A percentile compares a stretch with the other conserved stretches of the same genome.
Conservation (phyloP, 495 filamentous ascomycete genomes). For the Pseudevernia furfuracea region DNA sequence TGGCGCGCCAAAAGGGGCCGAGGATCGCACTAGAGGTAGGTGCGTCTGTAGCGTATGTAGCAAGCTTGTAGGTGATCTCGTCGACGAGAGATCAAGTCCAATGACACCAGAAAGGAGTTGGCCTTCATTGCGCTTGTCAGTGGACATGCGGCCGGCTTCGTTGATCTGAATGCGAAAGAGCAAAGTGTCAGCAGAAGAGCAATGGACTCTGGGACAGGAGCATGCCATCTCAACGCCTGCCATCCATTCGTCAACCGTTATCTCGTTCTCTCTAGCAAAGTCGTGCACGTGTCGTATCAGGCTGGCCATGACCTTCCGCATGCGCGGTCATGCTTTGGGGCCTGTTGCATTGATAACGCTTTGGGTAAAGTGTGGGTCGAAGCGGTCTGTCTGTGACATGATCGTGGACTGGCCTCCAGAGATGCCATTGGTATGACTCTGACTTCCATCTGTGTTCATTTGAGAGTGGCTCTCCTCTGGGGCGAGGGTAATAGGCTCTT, state of each 20-base stretch:
- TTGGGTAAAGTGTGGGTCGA: slow-evolving; percentile 71
- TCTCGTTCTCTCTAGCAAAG: slow-evolving; percentile 74
- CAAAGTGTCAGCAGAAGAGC: slow-evolving; percentile 27
- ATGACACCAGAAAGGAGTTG: slow-evolving; percentile 73
- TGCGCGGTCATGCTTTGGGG: slow-evolving; percentile 60
- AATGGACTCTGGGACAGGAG: neutral
- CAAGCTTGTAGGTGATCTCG: slow-evolving; percentile 65
- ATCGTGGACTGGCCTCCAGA: neutral
- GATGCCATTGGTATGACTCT: neutral
- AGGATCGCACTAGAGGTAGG: slow-evolving; percentile 66
- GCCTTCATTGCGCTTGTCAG: slow-evolving; percentile 60
- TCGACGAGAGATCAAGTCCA: slow-evolving; percentile 76
- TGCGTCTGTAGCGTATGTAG: slow-evolving; percentile 40
- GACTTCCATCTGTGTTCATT: neutral
- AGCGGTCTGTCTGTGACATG: slow-evolving; percentile 29
- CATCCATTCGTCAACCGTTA: slow-evolving; percentile 76
- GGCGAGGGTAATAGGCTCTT: slow-evolving; percentile 1
- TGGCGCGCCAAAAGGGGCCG: slow-evolving; percentile 68
- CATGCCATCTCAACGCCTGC: slow-evolving; percentile 55
- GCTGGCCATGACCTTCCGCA: slow-evolving; percentile 55
- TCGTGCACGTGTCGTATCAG: slow-evolving; percentile 74
- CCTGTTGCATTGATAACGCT: slow-evolving; percentile 69
- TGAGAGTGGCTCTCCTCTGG: neutral
- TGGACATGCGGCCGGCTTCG: slow-evolving; percentile 31
- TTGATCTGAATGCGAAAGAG: slow-evolving; percentile 46